Evolutionary conservation across 73 alveolate genomes (phyloP).

Genomic region (Paramecium tetraurelia): DNA sequence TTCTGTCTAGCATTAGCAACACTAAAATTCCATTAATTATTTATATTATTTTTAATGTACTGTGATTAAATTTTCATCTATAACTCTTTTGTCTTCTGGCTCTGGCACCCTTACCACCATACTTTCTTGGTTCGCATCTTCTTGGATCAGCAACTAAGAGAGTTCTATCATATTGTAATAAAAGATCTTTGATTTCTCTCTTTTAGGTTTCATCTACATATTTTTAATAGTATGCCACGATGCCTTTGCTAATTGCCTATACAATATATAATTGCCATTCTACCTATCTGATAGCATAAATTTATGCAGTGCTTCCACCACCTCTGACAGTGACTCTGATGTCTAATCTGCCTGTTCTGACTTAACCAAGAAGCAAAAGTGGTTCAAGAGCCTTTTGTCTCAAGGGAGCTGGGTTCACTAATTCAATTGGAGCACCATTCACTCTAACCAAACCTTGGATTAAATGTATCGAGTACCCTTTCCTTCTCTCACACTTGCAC

Average conservation of each 20-base stretch:
- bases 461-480: conserved; percentile 51
- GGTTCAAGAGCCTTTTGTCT: conserved; percentile 96
- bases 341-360: conserved; percentile 80
- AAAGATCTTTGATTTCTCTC: conserved; percentile 89
- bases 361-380: conserved; percentile 91
- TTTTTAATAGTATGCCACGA: conserved; percentile 92
- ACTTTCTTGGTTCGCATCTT: conserved; percentile 98
- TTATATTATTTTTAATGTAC: not conserved
- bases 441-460: conserved; percentile 79
- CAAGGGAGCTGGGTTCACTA: conserved; percentile 93
- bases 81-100: conserved; percentile 92
- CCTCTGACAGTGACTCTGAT: conserved; percentile 96
- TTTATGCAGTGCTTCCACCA: conserved; percentile 94
- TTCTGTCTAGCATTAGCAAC: not conserved
- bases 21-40: not conserved
- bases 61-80: conserved; percentile 63
- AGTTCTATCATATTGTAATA: conserved; percentile 96
- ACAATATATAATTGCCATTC: not conserved
- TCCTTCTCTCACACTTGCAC: conserved; percentile 88
- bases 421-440: conserved; percentile 93
- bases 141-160: conserved; percentile 98
- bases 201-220: conserved; percentile 91
- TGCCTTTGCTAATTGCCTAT: conserved; percentile 95
- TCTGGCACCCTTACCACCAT: conserved; percentile 98
- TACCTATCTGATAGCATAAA: conserved; percentile 94